Base-by-base conservation (phyloP, 2,329 filamentous ascomycete species). In the Sporothrix phasma region DNA sequence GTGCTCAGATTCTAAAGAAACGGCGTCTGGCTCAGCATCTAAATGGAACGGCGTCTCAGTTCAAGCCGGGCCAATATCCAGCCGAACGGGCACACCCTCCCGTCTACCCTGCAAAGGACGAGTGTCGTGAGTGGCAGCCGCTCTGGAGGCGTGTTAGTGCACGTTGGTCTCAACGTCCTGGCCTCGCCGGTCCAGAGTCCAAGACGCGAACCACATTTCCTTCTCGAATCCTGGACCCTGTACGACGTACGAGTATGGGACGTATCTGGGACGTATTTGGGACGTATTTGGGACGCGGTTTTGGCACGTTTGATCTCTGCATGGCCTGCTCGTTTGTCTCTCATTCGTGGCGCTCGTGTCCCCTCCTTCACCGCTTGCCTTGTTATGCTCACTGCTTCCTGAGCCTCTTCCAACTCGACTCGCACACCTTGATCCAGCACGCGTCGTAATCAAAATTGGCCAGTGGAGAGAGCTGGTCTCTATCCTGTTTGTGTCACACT, bases 191-290 rank as follows among this genome's bases (percentile, higher is more conserved):
- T 37, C 3, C 34, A 11, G 10, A 8, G 34, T 13, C 11, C 7
- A 37, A 37, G 34, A 41, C n/a, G 54, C 37, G 54, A 43, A 29
- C 54, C 54, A 56, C 53, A 56, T 56, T 56, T 56, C 15, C 53
- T 41, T 58, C 31, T 58, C 37, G 22, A 46, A 46, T 22, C 56
- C 56, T 60, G 56, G 46, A 45, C 56, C 56, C 34, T 60, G 56
- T 31, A 29, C n/a, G n/a, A n/a, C n/a, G n/a, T n/a, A n/a, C n/a
- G n/a, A n/a, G n/a, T n/a, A n/a, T n/a, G n/a, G n/a, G n/a, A n/a
- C n/a, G n/a, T n/a, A n/a, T n/a, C n/a, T n/a, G n/a, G n/a, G n/a
- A n/a, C n/a, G n/a, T n/a, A n/a, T n/a, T n/a, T n/a, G n/a, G n/a
- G n/a, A n/a, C n/a, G n/a, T n/a, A n/a, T n/a, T n/a, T n/a, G n/a